Percentiles rank a stretch among this genome's conserved stretches.
Evolutionary conservation across 106 monocot genomes (phyloP).

Genomic region (Dioscorea dumetorum): DNA sequence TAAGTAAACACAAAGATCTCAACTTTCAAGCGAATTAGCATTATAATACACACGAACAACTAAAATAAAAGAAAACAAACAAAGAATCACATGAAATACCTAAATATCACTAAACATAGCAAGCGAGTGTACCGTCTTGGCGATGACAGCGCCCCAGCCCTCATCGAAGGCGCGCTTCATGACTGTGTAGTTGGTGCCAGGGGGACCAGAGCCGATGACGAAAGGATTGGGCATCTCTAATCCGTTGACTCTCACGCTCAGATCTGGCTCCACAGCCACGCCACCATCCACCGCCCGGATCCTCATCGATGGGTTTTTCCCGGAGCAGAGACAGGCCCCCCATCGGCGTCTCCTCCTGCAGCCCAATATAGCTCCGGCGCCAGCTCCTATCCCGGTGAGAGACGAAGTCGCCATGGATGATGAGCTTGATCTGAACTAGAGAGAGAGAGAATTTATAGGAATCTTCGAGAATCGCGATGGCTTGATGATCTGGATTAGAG

Average conservation of each 20-base stretch:
- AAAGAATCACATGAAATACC: too few relatives aligned
- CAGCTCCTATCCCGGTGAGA: too few relatives aligned
- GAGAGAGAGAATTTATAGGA: too few relatives aligned
- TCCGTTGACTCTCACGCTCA: slow-evolving; percentile 82
- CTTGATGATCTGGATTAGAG: too few relatives aligned
- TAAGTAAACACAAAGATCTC: too few relatives aligned
- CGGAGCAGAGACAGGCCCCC: not conserved
- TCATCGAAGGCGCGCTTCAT: slow-evolving; percentile 98
- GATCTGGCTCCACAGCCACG: slow-evolving; percentile 51
- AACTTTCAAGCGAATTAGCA: too few relatives aligned
- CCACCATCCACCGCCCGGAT: slow-evolving; percentile 11
- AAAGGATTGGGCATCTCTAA: slow-evolving; percentile 94
- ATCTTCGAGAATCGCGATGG: too few relatives aligned
- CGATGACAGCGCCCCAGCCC: slow-evolving; percentile 98
- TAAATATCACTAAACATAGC: too few relatives aligned
- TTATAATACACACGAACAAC: not conserved
- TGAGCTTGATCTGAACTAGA: too few relatives aligned
- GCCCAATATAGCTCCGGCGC: too few relatives aligned
- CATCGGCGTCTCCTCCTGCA: not conserved
- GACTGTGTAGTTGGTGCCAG: slow-evolving; percentile 95
- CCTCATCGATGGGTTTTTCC: not conserved
- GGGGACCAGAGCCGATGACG: slow-evolving; percentile 96
- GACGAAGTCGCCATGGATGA: too few relatives aligned
- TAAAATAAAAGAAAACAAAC: not conserved
- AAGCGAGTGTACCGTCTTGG: slow-evolving; percentile 60